Conservation (phyloP, 495 filamentous ascomycete genomes). For the Neurospora sp. region DNA sequence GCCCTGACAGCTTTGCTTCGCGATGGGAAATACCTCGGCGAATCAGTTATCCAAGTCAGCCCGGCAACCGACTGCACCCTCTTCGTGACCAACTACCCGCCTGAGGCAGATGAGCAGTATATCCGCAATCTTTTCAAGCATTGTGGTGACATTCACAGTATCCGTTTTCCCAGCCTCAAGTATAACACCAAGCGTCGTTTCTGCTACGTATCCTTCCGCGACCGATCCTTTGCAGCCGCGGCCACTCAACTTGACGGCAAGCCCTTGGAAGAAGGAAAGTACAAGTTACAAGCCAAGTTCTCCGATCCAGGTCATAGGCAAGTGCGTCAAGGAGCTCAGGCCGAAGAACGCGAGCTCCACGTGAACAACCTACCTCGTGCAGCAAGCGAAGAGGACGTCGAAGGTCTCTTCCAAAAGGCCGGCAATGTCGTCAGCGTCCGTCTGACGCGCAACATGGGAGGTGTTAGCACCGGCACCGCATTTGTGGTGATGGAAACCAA, state of each 20-base stretch:
- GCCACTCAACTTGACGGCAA: slow-evolving; percentile 65
- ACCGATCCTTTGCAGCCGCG: slow-evolving; percentile 48
- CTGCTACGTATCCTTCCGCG: slow-evolving; percentile 83
- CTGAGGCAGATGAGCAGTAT: slow-evolving; percentile 70
- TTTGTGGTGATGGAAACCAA: slow-evolving; percentile 70
- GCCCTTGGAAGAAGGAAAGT: slow-evolving; percentile 47
- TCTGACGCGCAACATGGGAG: slow-evolving; percentile 51
- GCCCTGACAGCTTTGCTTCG: slow-evolving; percentile 69
- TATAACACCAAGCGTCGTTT: slow-evolving; percentile 82
- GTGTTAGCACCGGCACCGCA: slow-evolving; percentile 59
- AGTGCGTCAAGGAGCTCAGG: slow-evolving; percentile 67
- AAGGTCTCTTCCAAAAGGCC: slow-evolving; percentile 59
- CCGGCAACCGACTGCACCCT: slow-evolving; percentile 67
- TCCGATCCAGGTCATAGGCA: slow-evolving; percentile 74
- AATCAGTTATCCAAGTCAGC: slow-evolving; percentile 58
- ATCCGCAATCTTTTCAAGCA: slow-evolving; percentile 66
- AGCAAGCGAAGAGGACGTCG: slow-evolving; percentile 56
- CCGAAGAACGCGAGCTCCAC: slow-evolving; percentile 82
- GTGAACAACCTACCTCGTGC: slow-evolving; percentile 62
- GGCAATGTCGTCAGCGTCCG: slow-evolving; percentile 62
- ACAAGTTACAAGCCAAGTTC: slow-evolving; percentile 64
- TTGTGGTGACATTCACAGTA: slow-evolving; percentile 71
- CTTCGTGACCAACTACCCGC: slow-evolving; percentile 86
- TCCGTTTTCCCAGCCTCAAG: slow-evolving; percentile 87
- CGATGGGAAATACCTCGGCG: slow-evolving; percentile 65